A percentile compares a stretch with the other conserved stretches of the same genome.
These are phyloP conservation scores for Dendrostoma leiphaemia DNA, from an alignment of 2,329 filamentous ascomycete species.

Conservation along the genomic window DNA sequence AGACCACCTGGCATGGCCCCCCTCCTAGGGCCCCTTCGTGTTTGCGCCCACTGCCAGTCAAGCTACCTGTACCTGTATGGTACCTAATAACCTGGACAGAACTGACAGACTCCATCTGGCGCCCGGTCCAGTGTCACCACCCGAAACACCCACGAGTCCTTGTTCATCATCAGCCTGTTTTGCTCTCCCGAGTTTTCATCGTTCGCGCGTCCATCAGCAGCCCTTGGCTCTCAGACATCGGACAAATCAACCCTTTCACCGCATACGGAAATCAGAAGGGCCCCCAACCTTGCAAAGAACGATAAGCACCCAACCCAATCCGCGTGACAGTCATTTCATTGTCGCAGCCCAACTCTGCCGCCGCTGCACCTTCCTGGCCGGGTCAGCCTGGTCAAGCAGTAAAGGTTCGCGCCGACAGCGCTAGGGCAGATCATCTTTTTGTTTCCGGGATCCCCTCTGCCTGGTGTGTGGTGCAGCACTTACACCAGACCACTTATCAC, in stretches of 20 bases:
- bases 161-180: neutral
- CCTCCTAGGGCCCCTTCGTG: too few species aligned
- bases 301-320: conserved; percentile 18
- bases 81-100: neutral
- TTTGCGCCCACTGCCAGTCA: too few species aligned
- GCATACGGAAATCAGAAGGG: too few species aligned
- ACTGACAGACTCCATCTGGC: too few species aligned
- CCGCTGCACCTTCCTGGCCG: neutral
- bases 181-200: neutral
- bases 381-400: conserved; percentile 10
- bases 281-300: neutral
- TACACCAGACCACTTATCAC: neutral
- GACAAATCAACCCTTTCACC: neutral
- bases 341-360: conserved; percentile 12
- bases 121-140: neutral
- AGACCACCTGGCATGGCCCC: too few species aligned
- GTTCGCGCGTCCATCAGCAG: neutral
- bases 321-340: neutral
- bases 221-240: neutral
- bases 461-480: neutral
- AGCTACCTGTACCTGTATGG: neutral
- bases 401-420: conserved; percentile 2
- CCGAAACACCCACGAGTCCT: neutral
- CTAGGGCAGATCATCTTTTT: conserved; percentile 4
- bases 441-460: conserved; percentile 5